phyloP scores from a whole-genome alignment of 352 stramenopile species.

The Phytophthora fragariae region DNA sequence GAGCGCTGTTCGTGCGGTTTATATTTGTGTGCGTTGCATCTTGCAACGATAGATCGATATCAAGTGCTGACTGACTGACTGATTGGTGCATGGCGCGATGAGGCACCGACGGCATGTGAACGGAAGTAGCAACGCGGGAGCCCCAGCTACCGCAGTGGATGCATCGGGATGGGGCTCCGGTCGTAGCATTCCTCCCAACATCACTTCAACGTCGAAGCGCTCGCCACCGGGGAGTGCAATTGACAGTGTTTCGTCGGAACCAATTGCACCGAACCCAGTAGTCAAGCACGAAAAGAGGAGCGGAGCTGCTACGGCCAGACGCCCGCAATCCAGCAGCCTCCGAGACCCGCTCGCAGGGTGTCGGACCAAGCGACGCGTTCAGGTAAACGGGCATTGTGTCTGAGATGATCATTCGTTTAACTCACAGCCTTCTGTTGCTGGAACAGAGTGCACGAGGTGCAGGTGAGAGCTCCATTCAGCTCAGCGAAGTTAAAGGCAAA shows the following conservation, averaged over 20 bases:
- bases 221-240: background rate
- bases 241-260: background rate
- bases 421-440: background rate
- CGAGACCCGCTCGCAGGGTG: conserved; percentile 12
- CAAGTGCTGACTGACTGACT: background rate
- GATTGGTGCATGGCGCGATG: conserved; percentile 26
- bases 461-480: conserved; percentile 9
- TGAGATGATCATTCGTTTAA: background rate
- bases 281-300: conserved; percentile 10
- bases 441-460: conserved; percentile 41
- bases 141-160: background rate
- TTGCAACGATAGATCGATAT: background rate
- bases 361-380: conserved; percentile 38
- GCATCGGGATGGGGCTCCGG: conserved; percentile 24
- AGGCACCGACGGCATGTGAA: conserved; percentile 60
- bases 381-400: conserved; percentile 22
- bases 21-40: conserved; percentile 10
- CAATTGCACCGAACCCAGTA: background rate
- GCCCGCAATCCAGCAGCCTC: conserved; percentile 19
- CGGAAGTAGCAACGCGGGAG: conserved; percentile 58
- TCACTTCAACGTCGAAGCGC: conserved; percentile 23
- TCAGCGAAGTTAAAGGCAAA: background rate
- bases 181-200: conserved; percentile 16
- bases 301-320: conserved; percentile 34
- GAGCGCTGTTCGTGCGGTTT: conserved; percentile 17